Conservation (phyloP, 202 grass and related monocot species). For the Bolboschoenoplectus hybrid region DNA sequence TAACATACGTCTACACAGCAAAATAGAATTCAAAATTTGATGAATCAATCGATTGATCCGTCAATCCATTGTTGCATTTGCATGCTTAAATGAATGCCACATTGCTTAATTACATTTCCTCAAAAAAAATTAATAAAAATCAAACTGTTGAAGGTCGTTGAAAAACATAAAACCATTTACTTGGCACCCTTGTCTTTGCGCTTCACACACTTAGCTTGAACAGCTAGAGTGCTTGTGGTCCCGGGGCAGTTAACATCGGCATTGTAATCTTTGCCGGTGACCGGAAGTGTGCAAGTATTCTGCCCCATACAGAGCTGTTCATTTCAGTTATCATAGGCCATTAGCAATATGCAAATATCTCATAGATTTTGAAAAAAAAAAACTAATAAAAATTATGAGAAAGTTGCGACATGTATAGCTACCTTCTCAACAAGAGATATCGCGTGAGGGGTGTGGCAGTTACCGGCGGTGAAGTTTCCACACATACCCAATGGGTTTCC, state of each 20-base stretch:
- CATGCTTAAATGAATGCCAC: not conserved
- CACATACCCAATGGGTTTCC: slow-evolving; percentile 74
- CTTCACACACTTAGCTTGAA: slow-evolving; percentile 67
- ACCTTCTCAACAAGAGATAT: slow-evolving; percentile 64
- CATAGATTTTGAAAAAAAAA: not conserved
- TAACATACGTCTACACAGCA: slow-evolving; percentile 13
- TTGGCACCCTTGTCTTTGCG: slow-evolving; percentile 35
- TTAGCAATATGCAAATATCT: slow-evolving; percentile 21
- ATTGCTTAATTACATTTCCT: slow-evolving; percentile 31
- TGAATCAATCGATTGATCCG: slow-evolving; percentile 14
- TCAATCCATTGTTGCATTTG: slow-evolving; percentile 22
- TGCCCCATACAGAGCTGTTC: slow-evolving; percentile 73
- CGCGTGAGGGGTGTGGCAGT: slow-evolving; percentile 60
- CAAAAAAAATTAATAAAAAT: slow-evolving; percentile 24
- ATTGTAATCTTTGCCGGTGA: slow-evolving; percentile 50
- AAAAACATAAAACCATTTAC: slow-evolving; percentile 20
- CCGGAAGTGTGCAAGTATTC: slow-evolving; percentile 51
- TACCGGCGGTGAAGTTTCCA: slow-evolving; percentile 67
- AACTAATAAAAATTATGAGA: not conserved
- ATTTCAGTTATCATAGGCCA: slow-evolving; percentile 19
- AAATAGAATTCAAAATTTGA: slow-evolving; percentile 23
- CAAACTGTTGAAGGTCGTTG: not conserved
- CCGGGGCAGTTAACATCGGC: slow-evolving; percentile 60
- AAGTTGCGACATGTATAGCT: not conserved
- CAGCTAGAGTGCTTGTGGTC: slow-evolving; percentile 64